Percentiles rank a stretch among this genome's conserved stretches.
Evolutionary conservation across 768 basidiomycete genomes (phyloP).

Genomic region (Auricularia auricula-judae): DNA sequence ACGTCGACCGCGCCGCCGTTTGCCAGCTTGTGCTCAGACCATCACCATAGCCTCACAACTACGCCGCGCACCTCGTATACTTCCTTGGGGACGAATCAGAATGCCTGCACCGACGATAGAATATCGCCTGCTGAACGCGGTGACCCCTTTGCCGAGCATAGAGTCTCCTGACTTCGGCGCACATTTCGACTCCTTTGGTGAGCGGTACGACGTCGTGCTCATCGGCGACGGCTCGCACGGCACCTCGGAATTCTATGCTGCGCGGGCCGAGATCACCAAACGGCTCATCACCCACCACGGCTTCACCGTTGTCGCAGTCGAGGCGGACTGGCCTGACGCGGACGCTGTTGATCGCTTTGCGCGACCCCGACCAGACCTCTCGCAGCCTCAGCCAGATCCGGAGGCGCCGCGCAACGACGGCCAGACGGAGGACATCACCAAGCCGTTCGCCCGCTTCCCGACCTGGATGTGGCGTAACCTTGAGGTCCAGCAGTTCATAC

Average conservation of each 20-base stretch:
- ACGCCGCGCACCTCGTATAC: too few species aligned
- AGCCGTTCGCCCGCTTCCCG: slow-evolving; percentile 13
- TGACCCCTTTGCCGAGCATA: too few species aligned
- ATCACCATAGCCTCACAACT: too few species aligned
- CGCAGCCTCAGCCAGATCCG: background rate
- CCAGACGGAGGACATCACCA: background rate
- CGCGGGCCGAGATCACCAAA: slow-evolving; percentile 20
- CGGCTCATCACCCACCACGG: slow-evolving; percentile 19
- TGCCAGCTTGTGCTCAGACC: too few species aligned
- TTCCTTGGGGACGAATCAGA: too few species aligned
- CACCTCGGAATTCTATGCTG: slow-evolving; percentile 20
- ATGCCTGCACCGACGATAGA: too few species aligned
- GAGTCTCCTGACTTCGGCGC: too few species aligned
- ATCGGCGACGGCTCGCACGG: slow-evolving; percentile 22
- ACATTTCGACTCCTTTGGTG: too few species aligned
- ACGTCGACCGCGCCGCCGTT: too few species aligned
- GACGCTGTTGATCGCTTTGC: slow-evolving; percentile 17
- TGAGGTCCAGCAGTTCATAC: slow-evolving; percentile 17
- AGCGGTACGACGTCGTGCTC: slow-evolving; percentile 11
- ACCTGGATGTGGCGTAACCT: slow-evolving; percentile 24
- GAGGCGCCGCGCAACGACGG: background rate
- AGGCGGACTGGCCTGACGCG: slow-evolving; percentile 24
- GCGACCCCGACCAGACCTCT: background rate
- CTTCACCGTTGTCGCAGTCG: slow-evolving; percentile 18
- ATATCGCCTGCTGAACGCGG: too few species aligned